These are phyloP conservation scores for Pythium rhizo-oryzae DNA, from an alignment of 352 stramenopile species.

Conservation along the genomic window DNA sequence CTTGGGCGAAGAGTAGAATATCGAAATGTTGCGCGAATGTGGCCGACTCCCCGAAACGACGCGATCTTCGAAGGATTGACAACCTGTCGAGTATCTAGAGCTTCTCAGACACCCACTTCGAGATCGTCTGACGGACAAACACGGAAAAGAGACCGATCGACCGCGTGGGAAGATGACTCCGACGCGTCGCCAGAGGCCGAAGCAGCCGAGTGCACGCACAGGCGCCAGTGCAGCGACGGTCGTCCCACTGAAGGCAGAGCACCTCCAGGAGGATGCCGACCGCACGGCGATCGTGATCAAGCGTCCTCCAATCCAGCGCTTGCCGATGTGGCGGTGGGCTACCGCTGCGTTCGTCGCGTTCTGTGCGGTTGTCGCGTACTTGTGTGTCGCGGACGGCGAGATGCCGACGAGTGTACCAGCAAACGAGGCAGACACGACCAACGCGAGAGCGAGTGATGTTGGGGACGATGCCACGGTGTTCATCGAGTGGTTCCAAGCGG, in stretches of 20 bases:
- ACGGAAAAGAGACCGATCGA: background rate
- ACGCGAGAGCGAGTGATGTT: too few species aligned
- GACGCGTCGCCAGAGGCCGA: background rate
- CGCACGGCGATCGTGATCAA: slow-evolving; percentile 8
- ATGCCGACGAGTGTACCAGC: background rate
- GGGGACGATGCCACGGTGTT: slow-evolving; percentile 25
- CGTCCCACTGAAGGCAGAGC: background rate
- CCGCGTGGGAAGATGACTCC: background rate
- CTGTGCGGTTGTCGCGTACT: background rate
- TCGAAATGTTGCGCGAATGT: slow-evolving; percentile 28
- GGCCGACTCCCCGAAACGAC: slow-evolving; percentile 2
- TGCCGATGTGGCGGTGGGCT: too few species aligned
- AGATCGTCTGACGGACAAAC: background rate
- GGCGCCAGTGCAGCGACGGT: background rate
- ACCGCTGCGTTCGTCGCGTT: background rate
- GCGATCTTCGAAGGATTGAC: slow-evolving; percentile 15
- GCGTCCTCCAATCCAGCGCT: background rate
- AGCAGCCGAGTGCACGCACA: background rate
- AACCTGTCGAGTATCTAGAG: background rate
- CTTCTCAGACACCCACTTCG: background rate
- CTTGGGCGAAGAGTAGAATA: background rate
- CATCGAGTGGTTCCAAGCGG: slow-evolving; percentile 45
- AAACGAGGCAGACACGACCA: background rate
- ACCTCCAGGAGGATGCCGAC: background rate
- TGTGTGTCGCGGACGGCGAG: background rate